Evolutionary conservation across 1,139 yeast genomes (phyloP).

Genomic region (Arxiozyma telluris): DNA sequence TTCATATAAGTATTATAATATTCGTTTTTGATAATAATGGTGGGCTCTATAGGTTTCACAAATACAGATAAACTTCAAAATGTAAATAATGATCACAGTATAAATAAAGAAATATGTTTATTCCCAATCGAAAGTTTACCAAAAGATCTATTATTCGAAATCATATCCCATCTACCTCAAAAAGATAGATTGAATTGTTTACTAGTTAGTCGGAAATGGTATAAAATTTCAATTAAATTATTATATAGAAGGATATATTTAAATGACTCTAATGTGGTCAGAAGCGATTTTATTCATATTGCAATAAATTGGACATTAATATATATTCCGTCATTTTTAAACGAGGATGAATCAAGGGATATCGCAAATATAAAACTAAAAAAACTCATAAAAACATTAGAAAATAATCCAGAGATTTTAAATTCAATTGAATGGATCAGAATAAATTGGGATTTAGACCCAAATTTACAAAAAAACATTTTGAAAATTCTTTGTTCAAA

Average conservation of each 20-base stretch:
- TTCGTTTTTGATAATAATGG: not conserved
- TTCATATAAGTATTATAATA: too few relatives aligned
- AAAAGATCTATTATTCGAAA: conserved; percentile 26
- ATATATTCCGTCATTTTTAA: conserved; percentile 24
- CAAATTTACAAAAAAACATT: conserved; percentile 27
- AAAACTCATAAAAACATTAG: conserved; percentile 24
- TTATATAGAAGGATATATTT: conserved; percentile 29
- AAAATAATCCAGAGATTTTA: conserved; percentile 18
- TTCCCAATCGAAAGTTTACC: conserved; percentile 19
- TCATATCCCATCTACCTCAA: conserved; percentile 29
- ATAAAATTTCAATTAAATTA: conserved; percentile 24
- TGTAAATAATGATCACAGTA: not conserved
- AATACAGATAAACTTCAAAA: not conserved
- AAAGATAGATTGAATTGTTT: conserved; percentile 23
- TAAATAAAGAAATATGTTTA: not conserved
- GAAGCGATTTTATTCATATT: conserved; percentile 27
- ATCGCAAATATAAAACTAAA: conserved; percentile 26
- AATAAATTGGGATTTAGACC: conserved; percentile 36
- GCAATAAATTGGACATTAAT: conserved; percentile 31
- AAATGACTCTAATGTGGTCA: conserved; percentile 32
- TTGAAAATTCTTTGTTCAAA: conserved; percentile 24
- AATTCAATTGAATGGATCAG: conserved; percentile 32
- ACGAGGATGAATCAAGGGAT: conserved; percentile 25
- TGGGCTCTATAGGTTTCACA: not conserved
- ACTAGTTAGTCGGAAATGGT: conserved; percentile 17